Base-by-base conservation (phyloP, 805 yeast genomes). In the Candida wancherniae region DNA sequence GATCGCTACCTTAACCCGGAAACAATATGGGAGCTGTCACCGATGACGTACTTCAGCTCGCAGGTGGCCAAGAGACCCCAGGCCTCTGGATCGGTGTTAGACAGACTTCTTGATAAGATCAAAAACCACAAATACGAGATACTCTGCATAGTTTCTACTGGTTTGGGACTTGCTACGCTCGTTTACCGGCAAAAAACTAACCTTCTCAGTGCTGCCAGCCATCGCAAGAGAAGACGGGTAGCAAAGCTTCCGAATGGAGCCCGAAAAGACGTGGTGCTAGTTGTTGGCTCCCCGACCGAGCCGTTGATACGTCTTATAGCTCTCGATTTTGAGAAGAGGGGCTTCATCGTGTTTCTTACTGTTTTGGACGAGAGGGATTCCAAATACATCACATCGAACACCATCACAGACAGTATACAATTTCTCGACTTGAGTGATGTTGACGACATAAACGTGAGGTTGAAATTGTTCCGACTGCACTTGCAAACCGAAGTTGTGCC, bases 261-360 rank as follows among this genome's bases (percentile, higher is more conserved):
- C 3, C 61, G 95, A 29, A 69, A 71, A 37, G 92, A 84, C 45
- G 90, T 83, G 6, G 74, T 85, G 3, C 60, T 86, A 13, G 60
- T 85, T 4, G 69, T 84, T 4, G 94, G 94, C 1, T 78, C 86
- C 1, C 87, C 88, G 2, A 66, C 75, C 3, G 90, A 83, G 40
- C 85, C 86, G 1, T 58, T 84, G 34, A 76, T 85, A 1, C 67
- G 84, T 35, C 65, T 78, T 30, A 58, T 85, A 18, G 84, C 87
- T 1, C 67, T 73, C 34, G 95, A 85, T 51, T 67, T 85, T 40
- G 87, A 84, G 41, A 70, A 71, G 26, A 63, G 94, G 32, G 94
- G 95, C 1, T 84, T 82, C 50, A 80, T 86, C 19, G 87, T 86
- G 3, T 85, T 80, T 51, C 67, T 85, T 40, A 78, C 94, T 0